Evolutionary conservation across 2,329 filamentous ascomycete species (phyloP), one percentile per base, ranked within the genome.

Genomic region (Colletotrichum lentis): DNA sequence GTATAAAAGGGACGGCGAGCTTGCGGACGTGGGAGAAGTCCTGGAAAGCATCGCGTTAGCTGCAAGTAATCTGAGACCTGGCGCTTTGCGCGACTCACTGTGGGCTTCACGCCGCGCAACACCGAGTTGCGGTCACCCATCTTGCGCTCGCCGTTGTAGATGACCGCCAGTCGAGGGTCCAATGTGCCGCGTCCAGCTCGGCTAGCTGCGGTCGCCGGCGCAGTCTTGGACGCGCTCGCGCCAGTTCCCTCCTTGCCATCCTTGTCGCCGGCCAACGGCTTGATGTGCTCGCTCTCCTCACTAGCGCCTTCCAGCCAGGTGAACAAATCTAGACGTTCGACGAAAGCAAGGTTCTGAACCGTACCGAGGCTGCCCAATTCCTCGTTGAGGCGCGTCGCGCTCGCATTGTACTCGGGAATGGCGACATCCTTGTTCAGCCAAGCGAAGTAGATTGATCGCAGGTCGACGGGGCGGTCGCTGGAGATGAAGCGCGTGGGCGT

Each of bases 21-120:
- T 97, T 97, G 74, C 94, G 92, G 71, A 97, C 91, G 74, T 94
- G 90, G 18, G 94, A 95, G 79, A 98, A 98, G 81, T 99, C 96
- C 93, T 97, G 50, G 5, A 11, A 35, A 24, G 7, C 44, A 7
- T 49, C 49, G 10, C 18, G 14, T 16, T 41, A 22, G 55, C 31
- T 14, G 20, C 16, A n/a, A 3, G 47, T 37, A 62, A 31, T 39
- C 43, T 46, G 22, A 20, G n/a, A 24, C 20, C 20, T 46, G 31
- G 47, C 22, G 12, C 14, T 41, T 50, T 44, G 31, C 47, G 20
- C 47, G 27, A 80, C 89, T 73, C 84, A 97, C 94, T 49, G 92
- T 94, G 55, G 92, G 90, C 79, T 97, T 98, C 75, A 93, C 90
- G 2, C 96, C 96, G 69, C 94, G 85, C 64, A 99, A 82, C 11